Conservation (phyloP, 148 eudicot genomes). For the Arbutus unedo region DNA sequence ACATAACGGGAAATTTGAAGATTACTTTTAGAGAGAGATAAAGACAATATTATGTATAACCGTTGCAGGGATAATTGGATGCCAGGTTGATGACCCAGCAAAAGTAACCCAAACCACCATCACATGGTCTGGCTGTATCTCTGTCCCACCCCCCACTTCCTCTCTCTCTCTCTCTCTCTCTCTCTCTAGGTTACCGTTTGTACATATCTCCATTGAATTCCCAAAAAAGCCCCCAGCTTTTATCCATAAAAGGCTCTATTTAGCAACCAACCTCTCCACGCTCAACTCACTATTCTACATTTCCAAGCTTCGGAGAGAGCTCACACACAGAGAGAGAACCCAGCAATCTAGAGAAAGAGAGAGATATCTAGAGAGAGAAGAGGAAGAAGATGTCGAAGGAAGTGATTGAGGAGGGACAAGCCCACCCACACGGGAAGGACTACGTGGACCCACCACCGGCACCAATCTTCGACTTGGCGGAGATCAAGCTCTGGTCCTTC, state of each 20-base stretch:
- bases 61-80: constrained; percentile 22
- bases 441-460: constrained; percentile 95
- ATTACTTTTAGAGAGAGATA: neutral
- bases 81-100: constrained; percentile 9
- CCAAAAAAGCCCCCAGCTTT: constrained; percentile 3
- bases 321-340: neutral
- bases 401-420: constrained; percentile 51
- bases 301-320: neutral
- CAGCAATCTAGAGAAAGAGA: neutral
- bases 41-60: constrained; percentile 17
- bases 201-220: neutral
- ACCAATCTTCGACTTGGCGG: constrained; percentile 66
- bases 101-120: neutral
- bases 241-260: neutral
- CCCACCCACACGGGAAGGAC: constrained; percentile 49
- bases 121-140: constrained; percentile 5
- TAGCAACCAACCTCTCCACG: neutral
- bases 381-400: constrained; percentile 59
- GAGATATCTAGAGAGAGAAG: neutral
- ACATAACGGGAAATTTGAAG: too few relatives aligned
- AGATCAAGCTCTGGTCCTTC: constrained; percentile 80
- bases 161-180: neutral
- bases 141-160: neutral
- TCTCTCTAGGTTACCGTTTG: neutral
- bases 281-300: neutral